Evolutionary conservation across 2,329 filamentous ascomycete genomes (phyloP), one percentile per base, ranked within the genome.

Genomic region (Beauveria medogensis): DNA sequence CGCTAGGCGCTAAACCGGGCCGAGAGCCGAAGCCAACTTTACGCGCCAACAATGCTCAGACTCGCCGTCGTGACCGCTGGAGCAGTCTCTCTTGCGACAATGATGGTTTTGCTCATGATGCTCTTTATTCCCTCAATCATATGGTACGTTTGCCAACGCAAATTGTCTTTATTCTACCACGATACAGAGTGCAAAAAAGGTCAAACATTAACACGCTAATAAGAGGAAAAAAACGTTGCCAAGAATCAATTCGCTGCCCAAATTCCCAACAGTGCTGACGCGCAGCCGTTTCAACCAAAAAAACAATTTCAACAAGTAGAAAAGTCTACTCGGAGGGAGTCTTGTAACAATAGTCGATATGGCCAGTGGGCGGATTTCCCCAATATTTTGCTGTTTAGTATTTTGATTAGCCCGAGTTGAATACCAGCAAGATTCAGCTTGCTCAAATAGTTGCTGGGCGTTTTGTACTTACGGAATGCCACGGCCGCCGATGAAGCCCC

Each of bases 301-400:
- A 14, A 12, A 34, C 12, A 34, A 34, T 34, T 12, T 5, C 12
- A 14, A 34, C 30, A 34, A 5, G 30, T 34, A 26, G 16, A 10
- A 34, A 6, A 5, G 12, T 16, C 24, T 57, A 57, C 22, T 37
- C 34, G 3, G 44, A 51, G 24, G 56, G 26, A 12, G 10, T 18
- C 37, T 60, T 60, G 26, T 60, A 60, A 18, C 58, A 60, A 48
- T 60, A 60, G 43, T 60, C 58, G 28, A 60, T 60, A 22, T 60
- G 58, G 3, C 58, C 58, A 22, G 24, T 3, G 18, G 58, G 28
- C 5, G 58, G 41, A 5, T 60, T 60, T 10, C 58, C 58, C 58
- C 58, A 60, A 24, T 60, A 60, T 8, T 54, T 60, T 18, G 58
- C 58, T 59, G 43, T 37, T 26, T 28, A 3, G n/a, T 10, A 3